Percentiles rank a stretch among this genome's conserved stretches.
These are phyloP conservation scores for Piedraia hortae DNA, from an alignment of 2,329 filamentous ascomycete species.

Conservation along the genomic window DNA sequence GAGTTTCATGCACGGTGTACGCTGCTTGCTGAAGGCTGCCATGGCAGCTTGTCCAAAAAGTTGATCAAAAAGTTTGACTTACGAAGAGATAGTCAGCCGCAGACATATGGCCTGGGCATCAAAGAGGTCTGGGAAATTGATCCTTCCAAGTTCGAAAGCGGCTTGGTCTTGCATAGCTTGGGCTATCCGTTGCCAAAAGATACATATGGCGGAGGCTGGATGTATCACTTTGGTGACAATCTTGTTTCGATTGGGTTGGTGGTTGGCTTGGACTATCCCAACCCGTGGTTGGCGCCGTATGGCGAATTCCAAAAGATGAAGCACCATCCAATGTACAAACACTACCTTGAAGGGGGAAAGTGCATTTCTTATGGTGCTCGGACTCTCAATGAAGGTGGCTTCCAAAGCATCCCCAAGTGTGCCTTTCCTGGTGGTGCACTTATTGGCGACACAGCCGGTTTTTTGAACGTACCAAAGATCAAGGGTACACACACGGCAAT, in stretches of 20 bases:
- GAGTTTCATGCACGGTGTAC: constrained; percentile 87
- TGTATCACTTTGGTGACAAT: constrained; percentile 98
- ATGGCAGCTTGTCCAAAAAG: constrained; percentile 85
- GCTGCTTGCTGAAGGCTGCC: constrained; percentile 79
- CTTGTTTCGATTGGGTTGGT: constrained; percentile 79
- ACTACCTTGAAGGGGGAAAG: constrained; percentile 79
- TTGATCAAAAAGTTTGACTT: constrained; percentile 85
- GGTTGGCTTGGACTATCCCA: constrained; percentile 79
- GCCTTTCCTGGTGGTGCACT: constrained; percentile 87
- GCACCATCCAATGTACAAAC: constrained; percentile 72
- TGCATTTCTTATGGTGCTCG: constrained; percentile 91
- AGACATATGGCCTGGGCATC: constrained; percentile 81
- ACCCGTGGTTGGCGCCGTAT: constrained; percentile 90
- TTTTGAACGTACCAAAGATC: constrained; percentile 93
- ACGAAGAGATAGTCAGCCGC: constrained; percentile 62
- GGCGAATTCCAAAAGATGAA: constrained; percentile 97
- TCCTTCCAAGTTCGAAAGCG: constrained; percentile 72
- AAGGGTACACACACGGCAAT: constrained; percentile 97
- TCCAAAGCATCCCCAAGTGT: constrained; percentile 91
- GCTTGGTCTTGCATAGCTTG: constrained; percentile 67
- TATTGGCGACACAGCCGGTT: constrained; percentile 86
- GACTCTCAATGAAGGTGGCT: constrained; percentile 77
- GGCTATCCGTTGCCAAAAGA: constrained; percentile 71
- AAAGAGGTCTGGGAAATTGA: constrained; percentile 97
- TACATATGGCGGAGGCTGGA: constrained; percentile 92